Evolutionary conservation across 1,284 basidiomycete genomes (phyloP), one percentile per base, ranked within the genome.

Genomic region (Cryptococcus amylolentus): DNA sequence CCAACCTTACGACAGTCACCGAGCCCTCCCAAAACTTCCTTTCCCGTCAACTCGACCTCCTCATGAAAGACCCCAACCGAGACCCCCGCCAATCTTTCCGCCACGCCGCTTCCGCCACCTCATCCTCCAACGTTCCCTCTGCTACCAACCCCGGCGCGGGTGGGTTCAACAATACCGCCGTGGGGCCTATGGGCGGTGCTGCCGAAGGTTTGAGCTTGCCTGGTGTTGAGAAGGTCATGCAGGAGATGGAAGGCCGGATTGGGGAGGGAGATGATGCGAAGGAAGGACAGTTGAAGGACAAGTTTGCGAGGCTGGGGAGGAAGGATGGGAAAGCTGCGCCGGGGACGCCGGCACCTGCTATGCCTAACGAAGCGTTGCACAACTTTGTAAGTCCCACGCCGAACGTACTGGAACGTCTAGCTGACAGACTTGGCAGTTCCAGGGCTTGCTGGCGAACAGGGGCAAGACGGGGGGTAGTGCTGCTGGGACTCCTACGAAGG

Each of bases 1-100:
- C 50, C 7, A 39, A 55, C 4, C 57, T 68, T 18, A 56, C 68
- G 3, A 66, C 65, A 9, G 68, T 65, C 2, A 54, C 63, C 55
- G 73, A 85, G 49, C 84, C 87, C 3, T 92, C 95, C 71, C 91
- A 95, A 76, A 80, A 83, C 0, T 96, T 95, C 81, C 84, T 96
- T 13, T 81, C 86, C 5, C 87, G 87, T 67, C 88, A 96, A 67
- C 91, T 91, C 73, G 91, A 93, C 73, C 84, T 89, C 67, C 88
- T 93, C 61, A 83, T 87, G 45, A 90, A 90, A n/a, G n/a, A n/a
- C n/a, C 83, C 88, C 0, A 88, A 91, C 63, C 84, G 88, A 55
- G 91, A 94, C 77, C 90, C 91, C 14, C 86, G 89, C 51, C 86
- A 85, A n/a, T 85, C 88, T 2, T 93, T 94, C 82, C 82, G 87